Evolutionary conservation across 768 basidiomycete genomes (phyloP).

Genomic region (Hemileccinum rubropunctum): DNA sequence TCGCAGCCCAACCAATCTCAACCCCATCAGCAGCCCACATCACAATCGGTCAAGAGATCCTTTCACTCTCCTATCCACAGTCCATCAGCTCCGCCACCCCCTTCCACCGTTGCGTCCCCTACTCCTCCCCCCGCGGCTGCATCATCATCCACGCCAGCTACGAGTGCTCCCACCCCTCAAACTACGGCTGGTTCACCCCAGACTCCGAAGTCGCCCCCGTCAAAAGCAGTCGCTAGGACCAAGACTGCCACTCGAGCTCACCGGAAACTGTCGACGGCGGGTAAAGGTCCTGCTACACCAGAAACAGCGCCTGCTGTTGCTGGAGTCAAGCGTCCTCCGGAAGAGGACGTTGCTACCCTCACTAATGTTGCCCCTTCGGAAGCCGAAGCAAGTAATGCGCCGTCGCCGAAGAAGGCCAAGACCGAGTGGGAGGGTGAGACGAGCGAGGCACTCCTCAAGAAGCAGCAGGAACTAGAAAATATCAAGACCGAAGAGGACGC

Average conservation of each 20-base stretch:
- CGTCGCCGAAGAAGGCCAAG: conserved; percentile 70
- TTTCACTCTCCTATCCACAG: conserved; percentile 16
- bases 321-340: conserved; percentile 34
- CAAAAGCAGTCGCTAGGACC: conserved; percentile 47
- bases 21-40: conserved; percentile 5
- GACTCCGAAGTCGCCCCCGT: conserved; percentile 69
- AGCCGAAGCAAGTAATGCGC: conserved; percentile 41
- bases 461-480: conserved; percentile 37
- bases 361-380: conserved; percentile 33
- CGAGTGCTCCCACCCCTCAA: conserved; percentile 40
- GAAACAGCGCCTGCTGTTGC: conserved; percentile 31
- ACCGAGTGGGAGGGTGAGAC: conserved; percentile 67
- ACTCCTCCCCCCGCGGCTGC: conserved; percentile 47
- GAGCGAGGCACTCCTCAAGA: conserved; percentile 47
- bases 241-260: conserved; percentile 32
- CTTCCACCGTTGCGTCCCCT: conserved; percentile 22
- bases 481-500: conserved; percentile 71
- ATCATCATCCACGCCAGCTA: conserved; percentile 50
- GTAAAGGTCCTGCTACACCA: conserved; percentile 33
- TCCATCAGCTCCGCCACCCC: conserved; percentile 18
- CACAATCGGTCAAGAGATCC: conserved; percentile 18
- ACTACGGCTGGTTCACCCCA: conserved; percentile 54
- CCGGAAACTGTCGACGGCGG: conserved; percentile 32
- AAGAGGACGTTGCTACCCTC: conserved; percentile 31
- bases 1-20: conserved; percentile 9